Evolutionary conservation across 306 rosid species (phyloP), one percentile per base, ranked within the genome.

Genomic region (Cicer judaicum): DNA sequence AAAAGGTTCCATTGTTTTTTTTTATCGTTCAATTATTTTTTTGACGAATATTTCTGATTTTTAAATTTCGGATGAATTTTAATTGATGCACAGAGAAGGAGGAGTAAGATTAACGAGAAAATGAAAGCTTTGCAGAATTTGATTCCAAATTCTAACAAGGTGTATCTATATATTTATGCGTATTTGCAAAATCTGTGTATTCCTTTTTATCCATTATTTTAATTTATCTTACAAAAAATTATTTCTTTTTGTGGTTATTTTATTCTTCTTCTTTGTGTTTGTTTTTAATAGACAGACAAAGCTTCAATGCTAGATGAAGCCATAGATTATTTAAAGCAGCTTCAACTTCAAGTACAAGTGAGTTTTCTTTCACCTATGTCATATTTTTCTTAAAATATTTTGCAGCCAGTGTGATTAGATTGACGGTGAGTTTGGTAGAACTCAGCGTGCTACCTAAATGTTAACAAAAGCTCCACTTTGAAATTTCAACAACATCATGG

Each of bases 131-230:
- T 94, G 56, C 98, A 91, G 87, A 88, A 87, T 75, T 81, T 94
- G 77, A 91, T 94, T 85, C 98, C 97, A 7, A 94, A 94, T 86
- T 94, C 97, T 67, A 91, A 90, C 86, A 94, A 94, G 98, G 98
- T 91, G 69, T 1, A 12, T 47, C 2, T 68, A 18, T 49, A 5
- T 34, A 7, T 71, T 10, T 16, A 19, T 38, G 18, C 34, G 3
- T 24, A 21, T 41, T 56, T 57, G 0, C 6, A 57, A 6, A 49
- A 40, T 5, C 11, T 49, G 7, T 29, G 36, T 29, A 29, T 41
- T 48, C 21, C 72, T 57, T 59, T 9, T 19, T 34, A 10, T 16
- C 10, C 7, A 44, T 70, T 70, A 48, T 53, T 16, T 62, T 85
- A 19, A 38, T 41, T 78, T 66, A 7, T 50, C 63, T 61, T 44